Evolutionary conservation across 75 land plant species (phyloP).

Genomic region (Adiantum capillusveneris): DNA sequence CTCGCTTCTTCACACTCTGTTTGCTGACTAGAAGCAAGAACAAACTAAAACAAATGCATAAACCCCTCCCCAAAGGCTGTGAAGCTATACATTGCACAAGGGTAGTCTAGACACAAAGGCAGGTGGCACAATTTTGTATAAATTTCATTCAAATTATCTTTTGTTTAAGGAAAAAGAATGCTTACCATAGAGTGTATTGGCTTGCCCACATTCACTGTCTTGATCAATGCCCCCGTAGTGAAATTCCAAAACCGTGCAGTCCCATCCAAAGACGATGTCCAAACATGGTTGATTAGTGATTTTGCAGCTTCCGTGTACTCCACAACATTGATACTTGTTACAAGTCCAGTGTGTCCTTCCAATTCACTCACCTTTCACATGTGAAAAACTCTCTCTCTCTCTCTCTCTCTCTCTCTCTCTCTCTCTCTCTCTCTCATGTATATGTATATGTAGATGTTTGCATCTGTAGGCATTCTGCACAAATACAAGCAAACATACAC

Average conservation of each 20-base stretch:
- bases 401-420: not conserved
- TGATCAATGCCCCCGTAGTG: slow-evolving; percentile 35
- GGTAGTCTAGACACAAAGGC: not conserved
- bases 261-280: slow-evolving; percentile 88
- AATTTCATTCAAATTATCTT: not conserved
- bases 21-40: not conserved
- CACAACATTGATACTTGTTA: slow-evolving; percentile 64
- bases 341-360: slow-evolving; percentile 66
- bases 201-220: slow-evolving; percentile 40
- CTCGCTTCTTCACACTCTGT: not conserved
- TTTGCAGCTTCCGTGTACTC: slow-evolving; percentile 21
- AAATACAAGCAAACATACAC: too few species aligned
- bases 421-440: not conserved
- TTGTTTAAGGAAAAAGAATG: not conserved
- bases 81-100: not conserved
- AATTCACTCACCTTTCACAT: slow-evolving; percentile 38
- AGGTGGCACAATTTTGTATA: not conserved
- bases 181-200: slow-evolving; percentile 82
- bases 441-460: too few species aligned
- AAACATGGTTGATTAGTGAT: slow-evolving; percentile 43
- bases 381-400: not conserved
- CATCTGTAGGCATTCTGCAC: too few species aligned
- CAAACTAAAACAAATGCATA: not conserved
- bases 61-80: not conserved
- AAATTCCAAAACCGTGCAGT: slow-evolving; percentile 85